Evolutionary conservation across 257 asterid genomes (phyloP).

Genomic region (Solanum stenotomum): DNA sequence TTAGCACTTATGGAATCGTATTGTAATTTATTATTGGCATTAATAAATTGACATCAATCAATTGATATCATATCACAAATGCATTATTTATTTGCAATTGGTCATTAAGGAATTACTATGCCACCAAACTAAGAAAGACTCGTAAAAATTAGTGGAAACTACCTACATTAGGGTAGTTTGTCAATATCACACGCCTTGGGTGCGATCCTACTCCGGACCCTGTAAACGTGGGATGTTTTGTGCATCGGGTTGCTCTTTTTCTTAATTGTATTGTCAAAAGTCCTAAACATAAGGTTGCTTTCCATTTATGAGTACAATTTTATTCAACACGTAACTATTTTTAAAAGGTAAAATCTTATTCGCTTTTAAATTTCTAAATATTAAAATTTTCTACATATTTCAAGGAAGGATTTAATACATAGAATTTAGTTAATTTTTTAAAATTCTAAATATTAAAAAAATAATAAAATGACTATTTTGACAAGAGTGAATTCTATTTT

Average conservation of each 20-base stretch:
- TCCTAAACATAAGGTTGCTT: background rate
- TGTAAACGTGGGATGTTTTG: background rate
- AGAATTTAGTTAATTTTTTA: background rate
- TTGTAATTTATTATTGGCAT: background rate
- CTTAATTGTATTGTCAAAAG: background rate
- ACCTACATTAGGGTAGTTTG: background rate
- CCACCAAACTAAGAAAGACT: background rate
- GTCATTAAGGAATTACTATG: background rate
- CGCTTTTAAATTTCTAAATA: background rate
- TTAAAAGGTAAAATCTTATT: background rate
- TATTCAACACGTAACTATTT: background rate
- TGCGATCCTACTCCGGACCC: background rate
- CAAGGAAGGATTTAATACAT: background rate
- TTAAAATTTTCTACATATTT: background rate
- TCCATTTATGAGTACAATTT: background rate
- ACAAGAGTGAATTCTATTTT: background rate
- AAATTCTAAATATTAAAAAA: background rate
- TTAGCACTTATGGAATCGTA: background rate
- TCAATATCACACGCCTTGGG: background rate
- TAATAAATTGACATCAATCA: background rate
- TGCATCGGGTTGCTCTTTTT: background rate
- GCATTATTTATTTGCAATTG: background rate
- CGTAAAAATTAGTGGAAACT: background rate
- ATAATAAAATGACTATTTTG: background rate
- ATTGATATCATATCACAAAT: background rate